Conservation (phyloP, 139 green algal species). For the Coccomyxa sp. region DNA sequence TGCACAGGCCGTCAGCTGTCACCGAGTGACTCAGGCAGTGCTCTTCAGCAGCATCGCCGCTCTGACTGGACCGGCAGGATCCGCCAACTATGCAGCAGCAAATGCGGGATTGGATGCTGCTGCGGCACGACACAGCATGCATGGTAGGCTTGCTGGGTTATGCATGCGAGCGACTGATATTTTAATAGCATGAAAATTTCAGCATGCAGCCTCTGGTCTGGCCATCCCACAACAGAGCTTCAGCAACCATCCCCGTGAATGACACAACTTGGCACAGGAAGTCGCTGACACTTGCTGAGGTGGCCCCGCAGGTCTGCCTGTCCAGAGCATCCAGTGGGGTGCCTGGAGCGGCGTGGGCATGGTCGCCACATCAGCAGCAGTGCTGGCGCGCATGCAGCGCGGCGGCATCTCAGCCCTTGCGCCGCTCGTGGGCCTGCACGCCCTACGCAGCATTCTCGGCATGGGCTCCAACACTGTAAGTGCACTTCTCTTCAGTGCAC, state of each 20-base stretch:
- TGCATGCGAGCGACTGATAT: too few species aligned
- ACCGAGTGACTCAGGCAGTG: background rate
- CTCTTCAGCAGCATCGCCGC: conserved; percentile 54
- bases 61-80: conserved; percentile 34
- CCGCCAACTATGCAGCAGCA: conserved; percentile 31
- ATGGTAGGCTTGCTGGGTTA: too few species aligned
- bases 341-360: conserved; percentile 43
- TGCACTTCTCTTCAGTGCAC: too few species aligned
- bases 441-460: too few species aligned
- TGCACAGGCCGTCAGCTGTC: background rate
- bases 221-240: too few species aligned
- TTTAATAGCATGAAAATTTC: too few species aligned
- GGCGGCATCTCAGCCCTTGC: conserved; percentile 66
- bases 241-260: too few species aligned
- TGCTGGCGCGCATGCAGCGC: conserved; percentile 39
- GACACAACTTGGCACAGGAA: background rate
- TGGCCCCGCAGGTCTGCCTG: background rate
- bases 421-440: too few species aligned
- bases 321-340: conserved; percentile 42
- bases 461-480: too few species aligned
- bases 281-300: background rate
- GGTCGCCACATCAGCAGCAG: conserved; percentile 26
- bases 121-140: background rate
- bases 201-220: too few species aligned
- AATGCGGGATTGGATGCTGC: conserved; percentile 34